These are phyloP conservation scores for Aspergillus cristatus DNA, from an alignment of 495 filamentous ascomycete species.

Conservation along the genomic window DNA sequence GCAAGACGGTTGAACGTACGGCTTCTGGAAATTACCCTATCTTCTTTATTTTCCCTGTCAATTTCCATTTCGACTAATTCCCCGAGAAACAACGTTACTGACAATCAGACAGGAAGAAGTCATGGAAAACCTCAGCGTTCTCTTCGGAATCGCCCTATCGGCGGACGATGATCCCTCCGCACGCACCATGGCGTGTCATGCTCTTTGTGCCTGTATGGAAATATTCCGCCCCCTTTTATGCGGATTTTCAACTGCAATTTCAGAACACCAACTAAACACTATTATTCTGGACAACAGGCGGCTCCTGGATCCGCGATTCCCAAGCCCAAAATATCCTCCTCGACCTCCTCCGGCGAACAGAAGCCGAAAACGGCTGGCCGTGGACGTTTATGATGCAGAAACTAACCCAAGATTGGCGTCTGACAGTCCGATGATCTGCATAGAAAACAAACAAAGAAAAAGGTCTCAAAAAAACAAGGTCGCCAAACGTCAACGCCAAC, in stretches of 20 bases:
- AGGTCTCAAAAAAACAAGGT: too few species aligned
- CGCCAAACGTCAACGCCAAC: too few species aligned
- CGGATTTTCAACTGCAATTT: not conserved
- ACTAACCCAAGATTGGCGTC: constrained; percentile 11
- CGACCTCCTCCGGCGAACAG: constrained; percentile 14
- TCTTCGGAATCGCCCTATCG: constrained; percentile 33
- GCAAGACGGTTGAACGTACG: constrained; percentile 17
- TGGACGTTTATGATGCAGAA: constrained; percentile 14
- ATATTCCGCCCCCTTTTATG: not conserved
- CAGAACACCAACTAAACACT: constrained; percentile 3
- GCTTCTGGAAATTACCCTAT: not conserved
- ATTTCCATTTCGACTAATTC: not conserved
- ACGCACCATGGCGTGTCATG: constrained; percentile 33
- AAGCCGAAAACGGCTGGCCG: constrained; percentile 19
- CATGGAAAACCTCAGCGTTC: constrained; percentile 20
- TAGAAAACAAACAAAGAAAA: too few species aligned
- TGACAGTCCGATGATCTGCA: constrained; percentile 5
- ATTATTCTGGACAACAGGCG: constrained; percentile 10
- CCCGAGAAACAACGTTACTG: not conserved
- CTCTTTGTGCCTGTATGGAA: constrained; percentile 31
- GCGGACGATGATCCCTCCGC: constrained; percentile 29
- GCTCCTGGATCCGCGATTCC: constrained; percentile 24
- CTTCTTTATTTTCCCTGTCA: not conserved
- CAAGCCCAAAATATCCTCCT: constrained; percentile 13
- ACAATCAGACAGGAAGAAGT: constrained; percentile 17